phyloP scores from a whole-genome alignment of 495 filamentous ascomycete genomes.

The Chaetomidium leptoderma region DNA sequence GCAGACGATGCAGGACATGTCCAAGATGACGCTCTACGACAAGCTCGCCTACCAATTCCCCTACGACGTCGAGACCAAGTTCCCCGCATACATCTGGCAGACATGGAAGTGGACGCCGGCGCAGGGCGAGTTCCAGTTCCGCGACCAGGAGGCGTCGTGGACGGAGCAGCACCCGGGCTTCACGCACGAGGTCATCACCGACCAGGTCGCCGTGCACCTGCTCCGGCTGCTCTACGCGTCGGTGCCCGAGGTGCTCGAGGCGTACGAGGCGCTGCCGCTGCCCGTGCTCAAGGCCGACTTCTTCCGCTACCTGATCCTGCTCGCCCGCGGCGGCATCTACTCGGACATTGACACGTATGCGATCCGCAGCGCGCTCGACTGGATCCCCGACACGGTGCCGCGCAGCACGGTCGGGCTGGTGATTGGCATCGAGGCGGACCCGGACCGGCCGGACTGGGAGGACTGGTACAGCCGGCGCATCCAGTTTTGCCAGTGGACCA shows the following conservation, averaged over 20 bases:
- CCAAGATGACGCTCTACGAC: conserved; percentile 66
- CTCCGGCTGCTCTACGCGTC: conserved; percentile 81
- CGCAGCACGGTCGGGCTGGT: conserved; percentile 74
- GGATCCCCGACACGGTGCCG: conserved; percentile 78
- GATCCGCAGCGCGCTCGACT: conserved; percentile 74
- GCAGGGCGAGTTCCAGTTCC: conserved; percentile 73
- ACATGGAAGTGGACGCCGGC: conserved; percentile 92
- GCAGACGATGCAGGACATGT: conserved; percentile 48
- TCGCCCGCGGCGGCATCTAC: conserved; percentile 92
- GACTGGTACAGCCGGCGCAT: conserved; percentile 94
- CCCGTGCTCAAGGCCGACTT: conserved; percentile 95
- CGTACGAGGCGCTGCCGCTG: conserved; percentile 78
- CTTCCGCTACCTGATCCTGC: conserved; percentile 92
- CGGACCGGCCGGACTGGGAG: conserved; percentile 85
- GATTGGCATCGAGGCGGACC: conserved; percentile 93
- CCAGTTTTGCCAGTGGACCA: conserved; percentile 99
- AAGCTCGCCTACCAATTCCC: conserved; percentile 90
- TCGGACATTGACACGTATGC: conserved; percentile 93
- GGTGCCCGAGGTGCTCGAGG: conserved; percentile 87
- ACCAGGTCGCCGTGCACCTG: conserved; percentile 74
- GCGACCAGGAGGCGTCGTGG: conserved; percentile 85
- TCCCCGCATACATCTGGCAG: conserved; percentile 98
- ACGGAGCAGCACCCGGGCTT: conserved; percentile 84
- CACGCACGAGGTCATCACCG: conserved; percentile 94
- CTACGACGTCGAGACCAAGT: conserved; percentile 80